Evolutionary conservation across 1,139 yeast genomes (phyloP).

Genomic region (Kluyveromyces sp.): DNA sequence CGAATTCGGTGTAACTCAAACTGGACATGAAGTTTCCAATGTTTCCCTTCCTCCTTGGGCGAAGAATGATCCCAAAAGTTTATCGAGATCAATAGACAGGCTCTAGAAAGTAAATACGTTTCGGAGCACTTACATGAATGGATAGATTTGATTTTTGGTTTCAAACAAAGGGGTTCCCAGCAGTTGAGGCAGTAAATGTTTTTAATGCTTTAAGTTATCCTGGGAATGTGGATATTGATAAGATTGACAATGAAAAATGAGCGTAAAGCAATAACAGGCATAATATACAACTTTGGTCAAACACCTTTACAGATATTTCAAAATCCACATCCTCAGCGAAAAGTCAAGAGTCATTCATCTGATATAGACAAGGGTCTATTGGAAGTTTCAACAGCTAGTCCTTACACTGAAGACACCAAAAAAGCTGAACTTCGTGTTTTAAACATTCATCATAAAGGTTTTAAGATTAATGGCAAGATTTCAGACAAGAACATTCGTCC

Average conservation of each 20-base stretch:
- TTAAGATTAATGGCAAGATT: slow-evolving; percentile 22
- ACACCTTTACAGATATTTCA: slow-evolving; percentile 68
- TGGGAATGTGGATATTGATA: slow-evolving; percentile 72
- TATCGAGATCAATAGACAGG: slow-evolving; percentile 67
- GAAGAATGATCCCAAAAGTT: slow-evolving; percentile 63
- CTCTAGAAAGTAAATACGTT: slow-evolving; percentile 73
- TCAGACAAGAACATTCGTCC: slow-evolving; percentile 18
- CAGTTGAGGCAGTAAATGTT: slow-evolving; percentile 59
- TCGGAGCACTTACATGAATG: slow-evolving; percentile 67
- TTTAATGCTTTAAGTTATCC: slow-evolving; percentile 76
- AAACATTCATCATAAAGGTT: neutral
- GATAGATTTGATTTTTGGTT: slow-evolving; percentile 80
- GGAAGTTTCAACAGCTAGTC: neutral
- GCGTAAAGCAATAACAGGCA: slow-evolving; percentile 67
- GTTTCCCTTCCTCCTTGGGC: slow-evolving; percentile 82
- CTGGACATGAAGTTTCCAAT: slow-evolving; percentile 49
- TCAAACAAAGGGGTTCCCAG: slow-evolving; percentile 66
- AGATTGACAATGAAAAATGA: slow-evolving; percentile 62
- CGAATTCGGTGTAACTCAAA: slow-evolving; percentile 62
- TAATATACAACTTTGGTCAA: slow-evolving; percentile 85
- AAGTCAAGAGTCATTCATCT: slow-evolving; percentile 14
- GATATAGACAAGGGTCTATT: slow-evolving; percentile 6
- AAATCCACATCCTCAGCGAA: slow-evolving; percentile 53
- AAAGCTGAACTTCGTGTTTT: neutral
- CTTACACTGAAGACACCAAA: neutral